phyloP scores from a whole-genome alignment of 805 yeast genomes.

The Candida boidinii region DNA sequence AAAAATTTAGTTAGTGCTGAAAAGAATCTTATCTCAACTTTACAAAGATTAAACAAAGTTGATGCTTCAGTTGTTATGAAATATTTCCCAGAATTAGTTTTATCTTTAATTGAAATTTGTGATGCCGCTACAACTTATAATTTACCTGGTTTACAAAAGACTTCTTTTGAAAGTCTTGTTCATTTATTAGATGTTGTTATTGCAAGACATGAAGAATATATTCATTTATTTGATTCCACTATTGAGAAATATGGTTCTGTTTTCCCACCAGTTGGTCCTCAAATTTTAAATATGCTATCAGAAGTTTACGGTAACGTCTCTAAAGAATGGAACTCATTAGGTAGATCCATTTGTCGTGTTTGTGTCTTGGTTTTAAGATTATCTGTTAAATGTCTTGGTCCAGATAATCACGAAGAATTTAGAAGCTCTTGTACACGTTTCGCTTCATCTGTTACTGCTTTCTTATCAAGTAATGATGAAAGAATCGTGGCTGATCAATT shows the following conservation, averaged over 20 bases:
- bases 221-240: conserved; percentile 46
- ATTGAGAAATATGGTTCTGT: conserved; percentile 22
- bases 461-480: conserved; percentile 39
- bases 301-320: conserved; percentile 39
- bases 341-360: conserved; percentile 57
- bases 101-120: conserved; percentile 28
- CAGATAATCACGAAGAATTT: conserved; percentile 6
- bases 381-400: conserved; percentile 16
- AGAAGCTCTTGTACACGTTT: conserved; percentile 17
- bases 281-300: conserved; percentile 37
- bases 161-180: conserved; percentile 46
- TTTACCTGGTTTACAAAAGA: conserved; percentile 18
- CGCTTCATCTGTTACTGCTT: conserved; percentile 27
- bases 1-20: conserved; percentile 28
- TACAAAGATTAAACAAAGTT: conserved; percentile 43
- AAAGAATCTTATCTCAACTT: conserved; percentile 36
- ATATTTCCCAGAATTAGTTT: conserved; percentile 50
- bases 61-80: conserved; percentile 48
- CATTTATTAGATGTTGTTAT: conserved; percentile 54
- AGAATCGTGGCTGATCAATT: conserved; percentile 53
- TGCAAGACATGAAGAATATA: conserved; percentile 59
- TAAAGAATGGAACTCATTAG: conserved; percentile 51
- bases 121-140: conserved; percentile 15
- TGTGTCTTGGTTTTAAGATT: conserved; percentile 42
- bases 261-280: conserved; percentile 44